phyloP scores from a whole-genome alignment of 495 filamentous ascomycete genomes.

The Talaromyces trachyspermus region DNA sequence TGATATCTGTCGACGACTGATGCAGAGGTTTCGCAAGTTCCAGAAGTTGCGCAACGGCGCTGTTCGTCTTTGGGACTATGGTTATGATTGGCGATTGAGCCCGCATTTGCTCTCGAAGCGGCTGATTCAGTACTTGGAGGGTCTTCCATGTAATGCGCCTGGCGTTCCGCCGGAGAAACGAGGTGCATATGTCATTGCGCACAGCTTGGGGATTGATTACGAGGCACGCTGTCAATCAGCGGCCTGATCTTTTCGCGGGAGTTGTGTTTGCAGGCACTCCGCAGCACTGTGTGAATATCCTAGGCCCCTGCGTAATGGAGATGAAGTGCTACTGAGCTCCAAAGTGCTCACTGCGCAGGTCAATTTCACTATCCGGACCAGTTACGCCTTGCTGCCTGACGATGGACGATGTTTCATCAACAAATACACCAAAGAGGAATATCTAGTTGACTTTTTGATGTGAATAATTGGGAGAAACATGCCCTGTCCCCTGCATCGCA shows the following conservation, averaged over 20 bases:
- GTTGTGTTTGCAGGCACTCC: constrained; percentile 83
- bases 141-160: constrained; percentile 64
- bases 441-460: constrained; percentile 80
- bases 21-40: constrained; percentile 68
- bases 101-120: constrained; percentile 66
- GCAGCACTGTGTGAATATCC: constrained; percentile 80
- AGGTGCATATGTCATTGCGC: constrained; percentile 78
- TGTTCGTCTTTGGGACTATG: constrained; percentile 79
- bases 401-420: constrained; percentile 86
- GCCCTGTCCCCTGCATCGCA: constrained; percentile 70
- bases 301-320: constrained; percentile 88
- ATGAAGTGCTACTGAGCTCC: constrained; percentile 83
- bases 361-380: constrained; percentile 86
- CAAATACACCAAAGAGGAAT: constrained; percentile 71
- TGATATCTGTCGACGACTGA: constrained; percentile 74
- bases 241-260: constrained; percentile 80
- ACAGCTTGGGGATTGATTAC: constrained; percentile 88
- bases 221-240: constrained; percentile 80
- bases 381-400: constrained; percentile 78
- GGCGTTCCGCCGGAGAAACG: constrained; percentile 37
- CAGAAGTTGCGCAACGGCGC: constrained; percentile 64
- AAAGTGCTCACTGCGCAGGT: constrained; percentile 90
- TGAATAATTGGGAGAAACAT: constrained; percentile 71
- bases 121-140: constrained; percentile 64
- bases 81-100: constrained; percentile 92